These are phyloP conservation scores for Boletus edulis DNA, from an alignment of 768 basidiomycete species.

Conservation along the genomic window DNA sequence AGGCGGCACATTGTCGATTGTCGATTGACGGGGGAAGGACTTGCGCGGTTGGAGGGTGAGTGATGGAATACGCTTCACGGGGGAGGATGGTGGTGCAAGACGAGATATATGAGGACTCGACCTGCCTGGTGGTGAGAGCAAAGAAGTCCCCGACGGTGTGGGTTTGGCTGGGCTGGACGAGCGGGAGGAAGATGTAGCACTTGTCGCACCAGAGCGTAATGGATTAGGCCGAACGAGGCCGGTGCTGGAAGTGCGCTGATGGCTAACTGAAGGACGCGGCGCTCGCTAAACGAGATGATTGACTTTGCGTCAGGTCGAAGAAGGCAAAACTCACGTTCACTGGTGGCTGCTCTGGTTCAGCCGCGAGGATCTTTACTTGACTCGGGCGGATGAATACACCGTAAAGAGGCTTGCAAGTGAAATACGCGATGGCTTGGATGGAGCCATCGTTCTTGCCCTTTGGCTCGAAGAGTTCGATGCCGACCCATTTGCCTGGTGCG, in stretches of 20 bases:
- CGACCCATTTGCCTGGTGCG: slow-evolving; percentile 90
- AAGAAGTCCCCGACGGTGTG: slow-evolving; percentile 14
- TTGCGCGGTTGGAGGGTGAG: slow-evolving; percentile 48
- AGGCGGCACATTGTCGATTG: slow-evolving; percentile 33
- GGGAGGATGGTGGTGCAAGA: slow-evolving; percentile 44
- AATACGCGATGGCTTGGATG: slow-evolving; percentile 78
- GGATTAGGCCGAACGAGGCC: slow-evolving; percentile 40
- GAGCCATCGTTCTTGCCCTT: slow-evolving; percentile 97
- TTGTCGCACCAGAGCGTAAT: slow-evolving; percentile 36
- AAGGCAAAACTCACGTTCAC: slow-evolving; percentile 22
- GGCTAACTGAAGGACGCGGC: slow-evolving; percentile 41
- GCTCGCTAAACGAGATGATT: slow-evolving; percentile 23
- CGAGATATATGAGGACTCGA: slow-evolving; percentile 27
- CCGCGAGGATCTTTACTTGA: slow-evolving; percentile 68
- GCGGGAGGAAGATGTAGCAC: slow-evolving; percentile 51
- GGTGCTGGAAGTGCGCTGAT: slow-evolving; percentile 60
- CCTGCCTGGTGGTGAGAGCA: slow-evolving; percentile 30
- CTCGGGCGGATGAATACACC: slow-evolving; percentile 90
- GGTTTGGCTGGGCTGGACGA: slow-evolving; percentile 64
- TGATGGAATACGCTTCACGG: slow-evolving; percentile 53
- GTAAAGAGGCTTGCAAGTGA: slow-evolving; percentile 68
- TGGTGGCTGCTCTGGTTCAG: slow-evolving; percentile 25
- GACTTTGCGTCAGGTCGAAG: neutral
- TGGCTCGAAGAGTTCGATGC: slow-evolving; percentile 79
- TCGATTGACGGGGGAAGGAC: slow-evolving; percentile 46